Base-by-base conservation (phyloP, 345 rosid genomes). In the Rubroshorea leprosula region DNA sequence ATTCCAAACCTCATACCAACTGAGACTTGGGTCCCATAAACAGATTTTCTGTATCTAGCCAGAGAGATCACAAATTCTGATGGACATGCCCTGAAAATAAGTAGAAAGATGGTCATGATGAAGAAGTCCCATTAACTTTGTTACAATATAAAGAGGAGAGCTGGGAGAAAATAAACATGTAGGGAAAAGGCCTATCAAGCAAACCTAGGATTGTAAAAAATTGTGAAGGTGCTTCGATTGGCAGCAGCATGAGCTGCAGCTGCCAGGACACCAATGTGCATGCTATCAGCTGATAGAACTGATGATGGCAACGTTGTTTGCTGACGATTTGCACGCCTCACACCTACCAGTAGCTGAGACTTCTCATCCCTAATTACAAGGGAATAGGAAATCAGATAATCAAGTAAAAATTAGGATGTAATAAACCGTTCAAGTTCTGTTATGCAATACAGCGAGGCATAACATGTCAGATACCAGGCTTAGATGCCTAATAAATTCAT, bases 231-330 rank as follows among this genome's bases (percentile, higher is more conserved):
- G 62, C 89, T 94, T 15, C 83, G 74, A 52, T 82, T 87, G 0
- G 95, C 78, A 26, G 96, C 88, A 31, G 99, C 99, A 51, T 94
- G 99, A 60, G 99, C 99, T 0, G 99, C 96, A 67, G 99, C 99
- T 63, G 99, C 97, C 71, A 94, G 99, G 55, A 94, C 95, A 58
- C 97, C 99, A 21, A 94, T 94, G 76, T 94, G 97, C 97, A 94
- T 94, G 73, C 96, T 94, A 57, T 90, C 99, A 23, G 97, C 94
- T 19, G 97, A 94, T 20, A 90, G 83, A 73, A 94, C 99, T 6
- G 93, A 87, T 15, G 97, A 94, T 24, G 97, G 97, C 49, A 90
- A 62, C 2, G 93, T 74, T 50, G 95, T 78, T 70, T 87, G 97
- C 62, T 94, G 97, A 41, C 96, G 85, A 73, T 94, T 90, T 6